phyloP scores from a whole-genome alignment of 306 rosid genomes.

The Vigna nakashimae region DNA sequence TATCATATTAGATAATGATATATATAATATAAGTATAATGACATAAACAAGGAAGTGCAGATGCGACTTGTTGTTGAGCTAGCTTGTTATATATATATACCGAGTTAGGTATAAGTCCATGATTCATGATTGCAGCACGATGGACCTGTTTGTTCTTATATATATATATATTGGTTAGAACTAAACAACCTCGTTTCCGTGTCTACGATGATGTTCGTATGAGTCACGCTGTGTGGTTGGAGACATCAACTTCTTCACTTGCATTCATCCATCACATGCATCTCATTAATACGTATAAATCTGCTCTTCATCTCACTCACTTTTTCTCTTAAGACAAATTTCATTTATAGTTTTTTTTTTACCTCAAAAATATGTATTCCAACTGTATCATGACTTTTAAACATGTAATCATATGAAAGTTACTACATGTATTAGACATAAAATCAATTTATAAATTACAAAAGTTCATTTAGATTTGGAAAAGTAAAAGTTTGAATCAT shows the following conservation, averaged over 20 bases:
- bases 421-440: no score
- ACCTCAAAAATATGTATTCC: no score
- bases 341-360: background rate
- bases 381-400: no score
- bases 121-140: background rate
- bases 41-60: background rate
- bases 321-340: background rate
- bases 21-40: background rate
- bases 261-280: background rate
- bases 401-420: no score
- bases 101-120: background rate
- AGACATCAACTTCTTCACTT: background rate
- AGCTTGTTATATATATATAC: background rate
- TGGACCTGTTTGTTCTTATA: background rate
- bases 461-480: no score
- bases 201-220: background rate
- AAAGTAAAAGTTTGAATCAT: no score
- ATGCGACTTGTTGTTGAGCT: slow-evolving; percentile 1
- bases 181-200: background rate
- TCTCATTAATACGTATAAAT: background rate
- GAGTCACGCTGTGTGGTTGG: background rate
- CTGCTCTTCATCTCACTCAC: no score
- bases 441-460: no score
- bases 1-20: no score
- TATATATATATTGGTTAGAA: background rate